Conservation (phyloP, 495 filamentous ascomycete genomes). For the Symbiotaphrina buchneri region DNA sequence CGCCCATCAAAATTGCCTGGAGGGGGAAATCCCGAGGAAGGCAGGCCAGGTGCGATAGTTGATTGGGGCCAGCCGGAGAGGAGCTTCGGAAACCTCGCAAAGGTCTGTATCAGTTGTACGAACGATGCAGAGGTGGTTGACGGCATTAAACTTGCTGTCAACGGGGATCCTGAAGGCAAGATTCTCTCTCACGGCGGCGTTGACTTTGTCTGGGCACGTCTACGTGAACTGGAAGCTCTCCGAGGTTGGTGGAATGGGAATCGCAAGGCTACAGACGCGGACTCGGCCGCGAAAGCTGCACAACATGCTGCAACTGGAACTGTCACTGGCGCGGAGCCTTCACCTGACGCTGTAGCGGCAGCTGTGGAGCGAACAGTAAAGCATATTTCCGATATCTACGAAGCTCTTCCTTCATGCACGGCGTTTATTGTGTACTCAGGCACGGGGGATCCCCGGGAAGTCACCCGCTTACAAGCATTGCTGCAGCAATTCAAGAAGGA, state of each 20-base stretch:
- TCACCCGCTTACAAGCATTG: conserved; percentile 48
- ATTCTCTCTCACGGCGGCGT: conserved; percentile 46
- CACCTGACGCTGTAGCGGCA: conserved; percentile 13
- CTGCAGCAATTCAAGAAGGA: conserved; percentile 54
- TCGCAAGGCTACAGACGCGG: neutral
- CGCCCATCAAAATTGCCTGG: conserved; percentile 21
- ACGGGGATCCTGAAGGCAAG: conserved; percentile 39
- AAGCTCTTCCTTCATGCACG: conserved; percentile 58
- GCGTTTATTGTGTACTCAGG: conserved; percentile 77
- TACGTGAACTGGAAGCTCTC: conserved; percentile 62
- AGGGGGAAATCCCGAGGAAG: conserved; percentile 21
- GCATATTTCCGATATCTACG: conserved; percentile 47
- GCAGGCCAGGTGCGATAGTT: conserved; percentile 56
- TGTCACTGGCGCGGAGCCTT: neutral
- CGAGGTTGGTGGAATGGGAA: conserved; percentile 64
- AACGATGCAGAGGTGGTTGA: conserved; percentile 54
- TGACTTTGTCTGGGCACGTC: conserved; percentile 74
- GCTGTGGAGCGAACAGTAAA: conserved; percentile 24
- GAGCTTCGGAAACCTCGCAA: conserved; percentile 49
- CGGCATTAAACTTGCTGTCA: conserved; percentile 40
- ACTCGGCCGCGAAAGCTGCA: conserved; percentile 1
- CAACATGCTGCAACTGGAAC: neutral
- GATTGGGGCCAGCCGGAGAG: conserved; percentile 71
- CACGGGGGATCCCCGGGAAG: conserved; percentile 65
- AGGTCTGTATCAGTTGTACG: conserved; percentile 45